Evolutionary conservation across 2,329 filamentous ascomycete genomes (phyloP), one percentile per base, ranked within the genome.

Genomic region (Colletotrichum tropicicola): DNA sequence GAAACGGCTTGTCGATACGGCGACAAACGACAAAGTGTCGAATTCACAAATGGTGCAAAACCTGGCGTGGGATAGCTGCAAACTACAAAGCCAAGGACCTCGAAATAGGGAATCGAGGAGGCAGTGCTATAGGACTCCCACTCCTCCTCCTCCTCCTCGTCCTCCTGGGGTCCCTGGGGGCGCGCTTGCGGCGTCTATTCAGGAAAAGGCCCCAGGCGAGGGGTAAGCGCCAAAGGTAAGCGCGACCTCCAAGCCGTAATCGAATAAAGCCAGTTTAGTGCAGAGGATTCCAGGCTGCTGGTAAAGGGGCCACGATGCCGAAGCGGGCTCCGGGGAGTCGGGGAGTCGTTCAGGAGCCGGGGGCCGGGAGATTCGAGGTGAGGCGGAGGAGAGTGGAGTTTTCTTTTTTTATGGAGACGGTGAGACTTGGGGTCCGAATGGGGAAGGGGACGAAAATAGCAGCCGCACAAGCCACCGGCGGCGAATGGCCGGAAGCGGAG

Each of bases 111-210:
- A 25, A 47, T 28, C 47, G 39, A 30, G 28, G 47, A 41, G 60
- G 60, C 59, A 28, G 27, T 37, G 59, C 45, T 43, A 17, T 35
- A 35, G 15, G 23, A 27, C 53, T 62, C 12, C 23, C n/a, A n/a
- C n/a, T n/a, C n/a, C n/a, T n/a, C 35, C 27, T 37, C 39, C 19
- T 35, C 39, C 6, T 9, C 6, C 10, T 12, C 23, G 23, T 56
- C 30, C 27, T 48, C 12, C 30, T 9, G 12, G 37, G 30, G 17
- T 37, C 17, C 30, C 15, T 21, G 4, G 12, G 57, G n/a, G 28
- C 41, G 27, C 15, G 44, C 43, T 49, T 57, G 52, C 43, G 21
- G 52, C 59, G 35, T 23, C 32, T 44, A 25, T 49, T 17, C 15
- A 13, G 32, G 32, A 15, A 13, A 3, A 21, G 2, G 13, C 9